A percentile compares a stretch with the other conserved stretches of the same genome.
Conservation (phyloP, 495 filamentous ascomycete genomes). For the Penicillium coprophilum region DNA sequence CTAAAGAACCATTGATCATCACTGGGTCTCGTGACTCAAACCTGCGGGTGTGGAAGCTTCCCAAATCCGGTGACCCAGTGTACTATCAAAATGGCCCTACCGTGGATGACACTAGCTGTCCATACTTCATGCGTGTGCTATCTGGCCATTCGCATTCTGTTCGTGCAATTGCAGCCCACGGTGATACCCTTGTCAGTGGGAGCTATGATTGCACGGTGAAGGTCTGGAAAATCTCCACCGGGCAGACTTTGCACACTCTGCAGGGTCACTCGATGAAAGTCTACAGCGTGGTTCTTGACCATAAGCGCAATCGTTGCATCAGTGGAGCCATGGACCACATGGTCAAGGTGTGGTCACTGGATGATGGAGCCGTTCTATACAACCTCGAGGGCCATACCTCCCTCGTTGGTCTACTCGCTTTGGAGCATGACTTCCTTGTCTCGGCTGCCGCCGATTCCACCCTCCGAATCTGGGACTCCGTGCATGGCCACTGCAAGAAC, state of each 20-base stretch:
- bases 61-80: constrained; percentile 68
- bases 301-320: constrained; percentile 90
- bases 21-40: constrained; percentile 96
- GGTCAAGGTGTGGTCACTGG: constrained; percentile 98
- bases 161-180: constrained; percentile 94
- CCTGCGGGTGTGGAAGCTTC: constrained; percentile 92
- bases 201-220: constrained; percentile 96
- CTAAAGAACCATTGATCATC: constrained; percentile 90
- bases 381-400: constrained; percentile 94
- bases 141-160: constrained; percentile 90
- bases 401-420: constrained; percentile 86
- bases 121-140: constrained; percentile 88
- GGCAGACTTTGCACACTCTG: constrained; percentile 83
- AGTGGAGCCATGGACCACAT: constrained; percentile 98
- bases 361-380: constrained; percentile 78
- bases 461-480: constrained; percentile 94
- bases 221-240: constrained; percentile 97
- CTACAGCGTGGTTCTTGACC: constrained; percentile 95
- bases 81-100: constrained; percentile 76
- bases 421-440: constrained; percentile 83
- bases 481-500: constrained; percentile 85
- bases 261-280: constrained; percentile 91
- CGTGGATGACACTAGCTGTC: constrained; percentile 79
- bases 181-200: constrained; percentile 95
- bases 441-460: constrained; percentile 96